Base-by-base conservation (phyloP, 108 stramenopile genomes). In the Schizochytrium sp. region DNA sequence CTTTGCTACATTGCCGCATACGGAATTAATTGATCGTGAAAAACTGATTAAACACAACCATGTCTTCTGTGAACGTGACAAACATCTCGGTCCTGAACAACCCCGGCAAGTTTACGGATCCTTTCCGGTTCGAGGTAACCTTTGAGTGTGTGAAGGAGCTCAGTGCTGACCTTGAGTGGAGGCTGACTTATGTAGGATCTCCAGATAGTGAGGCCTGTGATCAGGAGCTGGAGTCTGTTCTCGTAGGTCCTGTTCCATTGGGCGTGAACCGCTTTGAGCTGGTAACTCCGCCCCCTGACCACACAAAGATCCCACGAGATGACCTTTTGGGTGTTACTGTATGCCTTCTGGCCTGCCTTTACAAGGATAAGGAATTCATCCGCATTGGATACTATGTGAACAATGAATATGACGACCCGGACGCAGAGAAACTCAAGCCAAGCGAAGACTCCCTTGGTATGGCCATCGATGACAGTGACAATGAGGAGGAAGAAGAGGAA, bases 311-410 rank as follows among this genome's bases (percentile, higher is more conserved):
- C 88, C 96, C 96, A 45, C 83, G 91, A 59, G 95, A 93, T 38
- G 98, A 99, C 91, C 72, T 99, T 8, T 88, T 98, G 53, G 99
- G 99, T 12, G 98, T 99, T 42, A 99, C 99, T 17, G 98, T 99
- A 12, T 96, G 98, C 4, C 91, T 99, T 72, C 94, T 99, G 7
- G 97, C 98, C 28, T 99, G 98, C 94, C 92, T 93, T 53, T 99
- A 98, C 94, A 91, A 94, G 87, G 97, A 97, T 61, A 94, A 95
- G 57, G 98, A 98, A 89, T 99, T 99, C 90, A 95, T 98, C 7
- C 94, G 98, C 40, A 96, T 99, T 7, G 99, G 99, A 17, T 99
- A 99, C 93, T 99, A 99, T 93, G 99, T 99, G 83, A 98, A 98
- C 91, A 99, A 99, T 93, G 99, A 98, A 94, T 97, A 95, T 90